phyloP scores from a whole-genome alignment of 805 yeast species.

The Starmera amethionina region DNA sequence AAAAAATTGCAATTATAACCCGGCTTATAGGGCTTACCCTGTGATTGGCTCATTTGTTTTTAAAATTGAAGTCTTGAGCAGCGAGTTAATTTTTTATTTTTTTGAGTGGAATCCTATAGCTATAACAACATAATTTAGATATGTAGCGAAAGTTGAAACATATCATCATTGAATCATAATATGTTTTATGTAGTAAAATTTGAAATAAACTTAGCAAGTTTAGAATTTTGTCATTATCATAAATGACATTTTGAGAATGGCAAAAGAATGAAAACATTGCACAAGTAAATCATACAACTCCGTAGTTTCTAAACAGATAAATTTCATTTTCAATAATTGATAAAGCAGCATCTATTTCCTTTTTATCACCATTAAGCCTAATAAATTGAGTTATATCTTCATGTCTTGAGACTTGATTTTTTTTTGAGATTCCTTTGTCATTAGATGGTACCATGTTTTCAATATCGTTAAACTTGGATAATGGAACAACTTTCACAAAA shows the following conservation, averaged over 20 bases:
- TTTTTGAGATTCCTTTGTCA: constrained; percentile 3
- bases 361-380: constrained; percentile 21
- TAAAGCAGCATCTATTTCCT: constrained; percentile 18
- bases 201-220: too few species aligned
- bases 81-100: too few species aligned
- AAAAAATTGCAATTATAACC: background rate
- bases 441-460: constrained; percentile 4
- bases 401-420: background rate
- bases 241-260: too few species aligned
- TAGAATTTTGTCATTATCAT: too few species aligned
- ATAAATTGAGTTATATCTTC: constrained; percentile 16
- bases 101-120: background rate
- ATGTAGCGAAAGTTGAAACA: too few species aligned
- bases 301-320: constrained; percentile 9
- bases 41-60: background rate
- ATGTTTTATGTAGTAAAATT: too few species aligned
- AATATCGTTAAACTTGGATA: constrained; percentile 11
- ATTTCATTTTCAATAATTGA: constrained; percentile 17
- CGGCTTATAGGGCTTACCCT: background rate
- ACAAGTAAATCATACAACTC: background rate
- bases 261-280: too few species aligned
- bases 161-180: too few species aligned
- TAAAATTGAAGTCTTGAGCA: too few species aligned
- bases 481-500: constrained; percentile 28
- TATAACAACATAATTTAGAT: too few species aligned